Percentiles rank a stretch among this genome's conserved stretches.
These are phyloP conservation scores for Oryza meridionalis DNA, from an alignment of 176 grass and related monocot species.

Conservation along the genomic window DNA sequence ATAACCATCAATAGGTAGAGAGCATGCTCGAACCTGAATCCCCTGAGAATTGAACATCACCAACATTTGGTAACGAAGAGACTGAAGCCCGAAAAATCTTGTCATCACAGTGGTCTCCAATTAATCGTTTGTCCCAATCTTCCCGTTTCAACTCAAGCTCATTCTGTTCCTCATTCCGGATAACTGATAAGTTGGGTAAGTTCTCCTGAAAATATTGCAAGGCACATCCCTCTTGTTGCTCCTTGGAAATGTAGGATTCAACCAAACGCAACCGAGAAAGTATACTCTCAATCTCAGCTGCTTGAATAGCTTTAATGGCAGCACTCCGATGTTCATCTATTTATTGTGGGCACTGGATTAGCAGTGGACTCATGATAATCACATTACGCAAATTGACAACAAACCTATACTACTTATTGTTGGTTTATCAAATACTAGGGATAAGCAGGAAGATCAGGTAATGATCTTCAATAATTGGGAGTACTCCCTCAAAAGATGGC, in stretches of 20 bases:
- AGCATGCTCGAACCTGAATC: constrained; percentile 59
- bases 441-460: background rate
- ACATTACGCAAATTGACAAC: background rate
- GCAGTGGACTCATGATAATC: background rate
- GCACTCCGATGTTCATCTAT: constrained; percentile 59
- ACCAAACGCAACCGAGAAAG: constrained; percentile 56
- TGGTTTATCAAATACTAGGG: background rate
- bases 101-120: constrained; percentile 48
- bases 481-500: background rate
- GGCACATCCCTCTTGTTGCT: constrained; percentile 64
- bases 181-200: constrained; percentile 58
- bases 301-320: constrained; percentile 62
- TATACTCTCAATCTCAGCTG: constrained; percentile 62
- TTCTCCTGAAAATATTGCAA: constrained; percentile 80
- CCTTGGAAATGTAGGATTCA: constrained; percentile 58
- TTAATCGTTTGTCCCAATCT: constrained; percentile 30
- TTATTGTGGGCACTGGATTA: constrained; percentile 40
- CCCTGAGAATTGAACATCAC: constrained; percentile 57
- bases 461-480: background rate
- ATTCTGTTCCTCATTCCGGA: constrained; percentile 48
- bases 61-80: constrained; percentile 47
- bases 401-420: background rate
- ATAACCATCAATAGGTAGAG: constrained; percentile 25
- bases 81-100: constrained; percentile 52
- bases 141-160: constrained; percentile 76